A percentile compares a stretch with the other conserved stretches of the same genome.
Evolutionary conservation across 1,284 basidiomycete species (phyloP).

Genomic region (Leccinum subspadiceum): DNA sequence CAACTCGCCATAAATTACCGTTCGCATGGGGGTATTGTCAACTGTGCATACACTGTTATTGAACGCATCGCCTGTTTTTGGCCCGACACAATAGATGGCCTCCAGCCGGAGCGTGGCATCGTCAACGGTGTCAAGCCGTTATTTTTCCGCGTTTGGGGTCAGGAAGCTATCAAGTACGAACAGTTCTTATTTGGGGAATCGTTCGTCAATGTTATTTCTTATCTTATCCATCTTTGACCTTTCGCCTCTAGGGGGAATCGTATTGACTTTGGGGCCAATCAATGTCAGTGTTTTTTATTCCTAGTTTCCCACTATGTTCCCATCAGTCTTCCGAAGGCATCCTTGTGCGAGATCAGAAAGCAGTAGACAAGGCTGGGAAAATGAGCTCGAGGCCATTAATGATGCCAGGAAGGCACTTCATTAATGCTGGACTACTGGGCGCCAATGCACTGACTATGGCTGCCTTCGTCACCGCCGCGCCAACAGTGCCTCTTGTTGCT

Average conservation of each 20-base stretch:
- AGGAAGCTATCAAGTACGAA: conserved; percentile 51
- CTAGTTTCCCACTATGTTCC: background rate
- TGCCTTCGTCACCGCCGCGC: conserved; percentile 70
- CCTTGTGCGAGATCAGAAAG: conserved; percentile 60
- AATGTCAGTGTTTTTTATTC: conserved; percentile 44
- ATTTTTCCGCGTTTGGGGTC: conserved; percentile 56
- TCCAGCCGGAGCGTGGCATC: conserved; percentile 57
- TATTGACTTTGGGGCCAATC: conserved; percentile 66
- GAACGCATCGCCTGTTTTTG: conserved; percentile 62
- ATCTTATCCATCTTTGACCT: conserved; percentile 5
- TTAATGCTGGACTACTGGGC: conserved; percentile 68
- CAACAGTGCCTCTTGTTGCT: conserved; percentile 67
- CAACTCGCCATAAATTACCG: conserved; percentile 67
- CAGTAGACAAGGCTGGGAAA: conserved; percentile 58
- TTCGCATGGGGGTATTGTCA: conserved; percentile 70
- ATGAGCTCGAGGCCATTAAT: conserved; percentile 72
- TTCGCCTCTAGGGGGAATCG: conserved; percentile 39
- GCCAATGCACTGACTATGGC: conserved; percentile 71
- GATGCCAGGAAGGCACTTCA: conserved; percentile 72
- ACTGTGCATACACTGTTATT: conserved; percentile 63
- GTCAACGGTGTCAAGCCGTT: conserved; percentile 60
- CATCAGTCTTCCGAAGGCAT: conserved; percentile 47
- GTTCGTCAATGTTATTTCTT: conserved; percentile 27
- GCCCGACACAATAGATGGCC: conserved; percentile 62
- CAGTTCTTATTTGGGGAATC: conserved; percentile 52